Evolutionary conservation across 495 filamentous ascomycete species (phyloP).

Genomic region (Aspergillus avenaceus): DNA sequence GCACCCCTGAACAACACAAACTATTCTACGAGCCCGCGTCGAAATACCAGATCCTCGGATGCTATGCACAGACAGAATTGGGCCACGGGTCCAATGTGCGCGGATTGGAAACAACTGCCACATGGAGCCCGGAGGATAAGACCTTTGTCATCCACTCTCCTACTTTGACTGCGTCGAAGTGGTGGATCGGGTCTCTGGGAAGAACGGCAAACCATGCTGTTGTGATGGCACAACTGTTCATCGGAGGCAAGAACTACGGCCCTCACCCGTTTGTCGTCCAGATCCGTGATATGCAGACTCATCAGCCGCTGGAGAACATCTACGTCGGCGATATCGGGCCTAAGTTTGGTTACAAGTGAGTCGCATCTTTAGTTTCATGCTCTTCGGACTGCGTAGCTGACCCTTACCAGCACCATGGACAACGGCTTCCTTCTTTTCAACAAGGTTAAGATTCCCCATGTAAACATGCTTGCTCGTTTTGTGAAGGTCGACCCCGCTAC

Average conservation of each 20-base stretch:
- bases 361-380: neutral
- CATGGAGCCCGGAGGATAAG: constrained; percentile 62
- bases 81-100: constrained; percentile 73
- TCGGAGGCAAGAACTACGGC: constrained; percentile 59
- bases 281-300: constrained; percentile 64
- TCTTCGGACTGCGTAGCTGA: constrained; percentile 2
- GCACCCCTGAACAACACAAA: constrained; percentile 64
- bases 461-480: constrained; percentile 66
- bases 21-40: constrained; percentile 61
- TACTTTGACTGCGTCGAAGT: constrained; percentile 64
- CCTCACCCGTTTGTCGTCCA: constrained; percentile 76
- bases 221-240: constrained; percentile 68
- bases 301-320: constrained; percentile 65
- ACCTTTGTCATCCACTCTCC: constrained; percentile 69
- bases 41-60: constrained; percentile 65
- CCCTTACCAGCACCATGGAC: constrained; percentile 57
- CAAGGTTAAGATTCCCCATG: constrained; percentile 63
- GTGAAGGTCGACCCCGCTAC: constrained; percentile 57
- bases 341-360: constrained; percentile 63
- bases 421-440: constrained; percentile 74
- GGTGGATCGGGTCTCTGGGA: constrained; percentile 76
- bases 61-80: constrained; percentile 74
- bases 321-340: constrained; percentile 72
- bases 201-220: constrained; percentile 70
- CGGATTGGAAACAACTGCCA: constrained; percentile 69